Conservation (phyloP, 2,329 filamentous ascomycete species). For the Alternaria novae-zelandiae region DNA sequence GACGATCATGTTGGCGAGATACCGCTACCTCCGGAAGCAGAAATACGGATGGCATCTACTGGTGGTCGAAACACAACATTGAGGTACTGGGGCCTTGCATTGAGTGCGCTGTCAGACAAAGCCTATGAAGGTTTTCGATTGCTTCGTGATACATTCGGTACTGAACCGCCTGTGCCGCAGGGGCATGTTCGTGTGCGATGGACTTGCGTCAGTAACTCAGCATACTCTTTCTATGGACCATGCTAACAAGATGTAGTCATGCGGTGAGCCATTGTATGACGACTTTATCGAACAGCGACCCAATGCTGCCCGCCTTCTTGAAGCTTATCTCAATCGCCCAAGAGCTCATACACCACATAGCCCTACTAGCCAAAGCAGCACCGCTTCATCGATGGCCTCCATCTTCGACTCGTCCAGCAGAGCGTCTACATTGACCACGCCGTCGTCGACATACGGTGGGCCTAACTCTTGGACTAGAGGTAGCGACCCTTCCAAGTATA, state of each 20-base stretch:
- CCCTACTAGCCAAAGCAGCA: slow-evolving; percentile 30
- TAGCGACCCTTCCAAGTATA: slow-evolving; percentile 29
- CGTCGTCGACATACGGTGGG: slow-evolving; percentile 36
- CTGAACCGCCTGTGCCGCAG: slow-evolving; percentile 37
- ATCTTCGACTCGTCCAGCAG: slow-evolving; percentile 35
- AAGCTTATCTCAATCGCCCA: slow-evolving; percentile 47
- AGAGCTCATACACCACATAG: slow-evolving; percentile 31
- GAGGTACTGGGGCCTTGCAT: slow-evolving; percentile 29
- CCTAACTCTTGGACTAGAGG: slow-evolving; percentile 24
- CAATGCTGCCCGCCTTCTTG: slow-evolving; percentile 48
- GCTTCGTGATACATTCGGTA: slow-evolving; percentile 31
- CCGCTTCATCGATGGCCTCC: slow-evolving; percentile 34
- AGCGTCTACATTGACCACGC: slow-evolving; percentile 36
- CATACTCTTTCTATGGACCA: neutral
- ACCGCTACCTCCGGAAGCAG: slow-evolving; percentile 26
- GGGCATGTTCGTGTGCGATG: slow-evolving; percentile 45
- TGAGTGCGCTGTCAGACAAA: slow-evolving; percentile 29
- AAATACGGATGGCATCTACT: slow-evolving; percentile 22
- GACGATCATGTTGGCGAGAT: slow-evolving; percentile 26
- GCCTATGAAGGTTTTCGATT: slow-evolving; percentile 26
- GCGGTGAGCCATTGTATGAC: slow-evolving; percentile 45
- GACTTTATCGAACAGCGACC: slow-evolving; percentile 48
- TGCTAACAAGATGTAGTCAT: slow-evolving; percentile 27
- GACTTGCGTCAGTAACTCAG: slow-evolving; percentile 37
- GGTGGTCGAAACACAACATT: slow-evolving; percentile 15